Conservation (phyloP, 2,329 filamentous ascomycete genomes). For the Aureobasidium sp. region DNA sequence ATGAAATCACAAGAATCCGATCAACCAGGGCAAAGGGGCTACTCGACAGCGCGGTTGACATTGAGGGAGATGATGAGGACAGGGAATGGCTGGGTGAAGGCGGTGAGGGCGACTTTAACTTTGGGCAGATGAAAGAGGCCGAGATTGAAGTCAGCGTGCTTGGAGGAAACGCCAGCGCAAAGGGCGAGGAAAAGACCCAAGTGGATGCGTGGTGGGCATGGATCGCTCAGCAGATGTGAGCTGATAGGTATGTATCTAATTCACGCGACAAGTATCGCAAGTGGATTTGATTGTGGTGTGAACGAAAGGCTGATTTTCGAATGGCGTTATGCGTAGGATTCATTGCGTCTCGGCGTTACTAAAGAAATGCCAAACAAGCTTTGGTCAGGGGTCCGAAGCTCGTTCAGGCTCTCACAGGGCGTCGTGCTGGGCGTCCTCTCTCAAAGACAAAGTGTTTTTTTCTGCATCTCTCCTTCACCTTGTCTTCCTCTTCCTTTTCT, state of each 20-base stretch:
- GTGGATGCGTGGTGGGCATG: slow-evolving; percentile 84
- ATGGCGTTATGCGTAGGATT: slow-evolving; percentile 3
- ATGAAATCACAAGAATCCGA: slow-evolving; percentile 71
- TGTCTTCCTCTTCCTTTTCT: neutral
- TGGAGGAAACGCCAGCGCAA: slow-evolving; percentile 60
- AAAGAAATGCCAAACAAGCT: slow-evolving; percentile 4
- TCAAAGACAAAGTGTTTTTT: neutral
- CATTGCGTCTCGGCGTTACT: neutral
- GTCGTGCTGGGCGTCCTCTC: neutral
- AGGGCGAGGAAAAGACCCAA: slow-evolving; percentile 46
- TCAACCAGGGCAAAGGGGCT: slow-evolving; percentile 70
- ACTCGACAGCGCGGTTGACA: slow-evolving; percentile 68
- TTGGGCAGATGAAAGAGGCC: slow-evolving; percentile 74
- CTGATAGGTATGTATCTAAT: neutral
- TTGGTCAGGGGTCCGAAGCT: neutral
- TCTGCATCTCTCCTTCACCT: neutral
- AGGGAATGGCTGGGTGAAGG: slow-evolving; percentile 71
- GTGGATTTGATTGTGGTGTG: neutral
- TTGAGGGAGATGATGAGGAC: slow-evolving; percentile 63
- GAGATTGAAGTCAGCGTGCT: slow-evolving; percentile 69
- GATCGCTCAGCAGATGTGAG: slow-evolving; percentile 67
- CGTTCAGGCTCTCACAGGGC: neutral
- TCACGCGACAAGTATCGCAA: neutral
- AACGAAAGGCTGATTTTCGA: neutral
- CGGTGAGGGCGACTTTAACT: slow-evolving; percentile 67